A percentile compares a stretch with the other conserved stretches of the same genome.
Conservation (phyloP, 305 asterid species). For the Fraxinus nigra region DNA sequence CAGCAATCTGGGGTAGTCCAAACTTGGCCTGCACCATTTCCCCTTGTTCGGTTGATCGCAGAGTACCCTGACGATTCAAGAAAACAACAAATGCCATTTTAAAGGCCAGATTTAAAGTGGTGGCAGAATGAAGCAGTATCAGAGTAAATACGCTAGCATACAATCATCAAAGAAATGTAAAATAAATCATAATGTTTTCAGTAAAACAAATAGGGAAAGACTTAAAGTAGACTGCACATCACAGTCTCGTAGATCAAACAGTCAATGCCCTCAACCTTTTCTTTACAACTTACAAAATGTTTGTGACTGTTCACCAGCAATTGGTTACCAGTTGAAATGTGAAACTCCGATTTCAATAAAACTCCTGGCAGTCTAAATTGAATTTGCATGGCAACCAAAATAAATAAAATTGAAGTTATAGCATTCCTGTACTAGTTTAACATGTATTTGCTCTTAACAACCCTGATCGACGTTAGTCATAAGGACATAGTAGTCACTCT, state of each 20-base stretch:
- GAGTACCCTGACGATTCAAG: conserved; percentile 64
- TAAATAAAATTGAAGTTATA: not conserved
- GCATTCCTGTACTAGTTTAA: not conserved
- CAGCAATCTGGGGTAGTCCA: conserved; percentile 87
- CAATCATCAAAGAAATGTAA: not conserved
- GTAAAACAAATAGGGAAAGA: not conserved
- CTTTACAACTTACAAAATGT: not conserved
- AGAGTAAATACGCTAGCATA: not conserved
- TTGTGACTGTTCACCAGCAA: not conserved
- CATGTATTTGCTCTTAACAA: not conserved
- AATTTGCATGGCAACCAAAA: not conserved
- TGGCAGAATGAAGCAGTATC: not conserved
- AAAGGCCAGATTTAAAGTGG: not conserved
- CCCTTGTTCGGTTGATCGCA: conserved; percentile 94
- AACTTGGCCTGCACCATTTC: conserved; percentile 99
- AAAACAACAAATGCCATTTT: not conserved
- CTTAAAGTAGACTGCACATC: not conserved
- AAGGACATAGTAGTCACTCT: not conserved
- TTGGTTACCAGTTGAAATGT: not conserved
- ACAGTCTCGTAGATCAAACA: not conserved
- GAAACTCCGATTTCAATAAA: not conserved
- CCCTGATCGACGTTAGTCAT: not conserved
- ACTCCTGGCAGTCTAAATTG: not conserved
- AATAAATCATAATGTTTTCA: not conserved
- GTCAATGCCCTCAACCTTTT: not conserved